Base-by-base conservation (phyloP, 1,139 yeast species). In the Pichia inconspicua region DNA sequence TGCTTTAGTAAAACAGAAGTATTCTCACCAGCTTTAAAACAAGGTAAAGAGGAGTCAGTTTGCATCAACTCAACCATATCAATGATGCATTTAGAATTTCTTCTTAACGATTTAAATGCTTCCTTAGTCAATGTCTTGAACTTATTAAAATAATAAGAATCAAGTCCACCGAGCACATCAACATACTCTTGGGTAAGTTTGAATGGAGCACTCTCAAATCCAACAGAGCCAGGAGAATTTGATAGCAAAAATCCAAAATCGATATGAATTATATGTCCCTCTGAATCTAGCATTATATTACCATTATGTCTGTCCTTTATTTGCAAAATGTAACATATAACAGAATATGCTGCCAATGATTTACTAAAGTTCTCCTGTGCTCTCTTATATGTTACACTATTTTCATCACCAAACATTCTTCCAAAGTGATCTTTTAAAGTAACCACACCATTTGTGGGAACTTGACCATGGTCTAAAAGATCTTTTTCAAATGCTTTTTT, bases 241-340 rank as follows among this genome's bases (percentile, higher is more conserved):
- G 96, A 87, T 6, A 92, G 70, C 60, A 92, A 67, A 63, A 89
- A 92, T 0, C 98, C 98, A 69, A 92, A 92, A 67, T 92, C 98
- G 57, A 92, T 92, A 64, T 92, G 98, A 44, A 89, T 82, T 14
- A 92, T 84, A 63, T 92, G 97, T 0, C 98, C 98, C 55, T 90
- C 96, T 53, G 82, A 80, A 62, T 92, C 98, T 17, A 92, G 69
- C 85, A 92, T 83, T 44, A 92, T 90, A 65, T 92, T 92, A 60
- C 98, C 98, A 64, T 92, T 92, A 62, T 92, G 98, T 53, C 98
- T 77, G 65, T 92, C 98, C 60, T 92, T 92, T 48, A 92, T 85
- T 66, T 92, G 97, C 43, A 92, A 71, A 31, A 90, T 68, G 59
- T 92, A 92, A 62, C 96, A 89, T 40, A 92, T 80, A 15, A 92